Evolutionary conservation across 805 yeast genomes (phyloP).

Genomic region (Lipomyces japonicus): DNA sequence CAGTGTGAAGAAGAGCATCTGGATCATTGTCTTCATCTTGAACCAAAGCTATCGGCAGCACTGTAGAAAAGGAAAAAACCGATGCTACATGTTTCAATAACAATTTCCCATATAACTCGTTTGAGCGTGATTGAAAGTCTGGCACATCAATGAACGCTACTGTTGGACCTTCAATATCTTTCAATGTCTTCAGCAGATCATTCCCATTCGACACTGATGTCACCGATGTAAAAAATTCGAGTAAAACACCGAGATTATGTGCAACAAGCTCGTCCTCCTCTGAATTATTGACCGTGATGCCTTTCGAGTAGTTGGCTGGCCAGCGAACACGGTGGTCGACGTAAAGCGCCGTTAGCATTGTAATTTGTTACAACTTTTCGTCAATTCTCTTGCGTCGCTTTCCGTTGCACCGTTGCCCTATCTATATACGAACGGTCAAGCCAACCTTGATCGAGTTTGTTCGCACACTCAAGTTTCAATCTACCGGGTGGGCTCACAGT

Average conservation of each 20-base stretch:
- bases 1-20: conserved; percentile 5
- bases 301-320: background rate
- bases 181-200: background rate
- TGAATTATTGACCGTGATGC: background rate
- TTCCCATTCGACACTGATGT: background rate
- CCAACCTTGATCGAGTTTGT: too few species aligned
- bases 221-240: background rate
- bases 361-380: too few species aligned
- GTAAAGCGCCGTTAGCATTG: too few species aligned
- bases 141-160: conserved; percentile 20
- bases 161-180: background rate
- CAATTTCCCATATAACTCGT: background rate
- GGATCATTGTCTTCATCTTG: conserved; percentile 18
- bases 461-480: too few species aligned
- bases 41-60: conserved; percentile 19
- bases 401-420: too few species aligned
- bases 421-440: too few species aligned
- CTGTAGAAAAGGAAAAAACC: background rate
- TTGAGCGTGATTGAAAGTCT: background rate
- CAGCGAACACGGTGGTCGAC: conserved; percentile 8
- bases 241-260: background rate
- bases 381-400: too few species aligned
- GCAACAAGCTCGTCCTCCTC: conserved; percentile 2
- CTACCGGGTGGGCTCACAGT: too few species aligned
- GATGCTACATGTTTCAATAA: background rate